Base-by-base conservation (phyloP, 1,139 yeast species). In the Eremothecium sinecaudum region DNA sequence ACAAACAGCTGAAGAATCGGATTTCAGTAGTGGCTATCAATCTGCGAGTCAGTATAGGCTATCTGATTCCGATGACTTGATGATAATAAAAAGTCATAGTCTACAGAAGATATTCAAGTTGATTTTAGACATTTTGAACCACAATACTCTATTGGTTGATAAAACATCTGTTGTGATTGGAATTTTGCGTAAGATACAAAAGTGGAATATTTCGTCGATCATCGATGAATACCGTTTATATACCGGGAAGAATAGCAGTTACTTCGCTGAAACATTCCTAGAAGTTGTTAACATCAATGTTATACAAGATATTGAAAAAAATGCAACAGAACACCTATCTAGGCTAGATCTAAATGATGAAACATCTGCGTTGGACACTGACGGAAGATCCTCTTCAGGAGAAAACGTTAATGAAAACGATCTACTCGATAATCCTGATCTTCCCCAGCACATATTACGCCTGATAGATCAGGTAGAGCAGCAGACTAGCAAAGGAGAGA, bases 121-220 rank as follows among this genome's bases (percentile, higher is more conserved):
- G 13, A 52, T 83, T 5, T 62, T 90, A 31, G 77, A 87, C 51
- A 67, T 64, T 35, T 58, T 72, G 13, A 75, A 77, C 46, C 77
- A 80, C 51, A 86, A 86, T 36, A 56, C 81, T 7, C 61, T 90
- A 25, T 58, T 90, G 11, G 75, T 90, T 19, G 97, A 90, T 52
- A 73, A 81, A 35, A 77, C 90, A 2, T 79, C 82, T 38, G 75
- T 92, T 3, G 67, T 87, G 18, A 72, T 84, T 5, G 95, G 96
- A 1, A 66, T 86, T 2, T 60, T 90, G 21, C 64, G 98, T 36
- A 78, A 79, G 53, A 66, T 86, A 23, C 93, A 83, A 57, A 80
- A 80, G 57, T 87, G 96, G 97, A 79, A 77, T 46, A 80, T 81
- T 52, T 76, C 86, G 23, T 76, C 92, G 16, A 75, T 87, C 7